Conservation (phyloP, 345 rosid genomes). For the rapeseed (Brassica napus) region Da-Ae NC_063447.1:12245501-12246000, state of each 20-base stretch:
- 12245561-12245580: background rate
- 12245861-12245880: constrained; percentile 68
- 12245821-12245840: constrained; percentile 61
- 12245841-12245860: constrained; percentile 67
- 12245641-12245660: too few species aligned
- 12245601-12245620: too few species aligned
- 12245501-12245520: background rate
- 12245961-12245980: too few species aligned
- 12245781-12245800: constrained; percentile 57
- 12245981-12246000: too few species aligned
- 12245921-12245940: constrained; percentile 58
- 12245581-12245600: background rate
- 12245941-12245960: constrained; percentile 42
- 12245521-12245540: too few species aligned
- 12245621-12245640: too few species aligned
- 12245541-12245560: too few species aligned
- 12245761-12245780: constrained; percentile 78
- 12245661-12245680: too few species aligned
- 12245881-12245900: constrained; percentile 61
- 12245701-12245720: constrained; percentile 36
- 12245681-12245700: background rate
- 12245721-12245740: constrained; percentile 65
- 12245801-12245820: constrained; percentile 83
- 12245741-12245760: constrained; percentile 68
- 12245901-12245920: constrained; percentile 50